A percentile compares a stretch with the other conserved stretches of the same genome.
phyloP scores from a whole-genome alignment of 768 basidiomycete genomes.

The Tephrocybe sp. region DNA sequence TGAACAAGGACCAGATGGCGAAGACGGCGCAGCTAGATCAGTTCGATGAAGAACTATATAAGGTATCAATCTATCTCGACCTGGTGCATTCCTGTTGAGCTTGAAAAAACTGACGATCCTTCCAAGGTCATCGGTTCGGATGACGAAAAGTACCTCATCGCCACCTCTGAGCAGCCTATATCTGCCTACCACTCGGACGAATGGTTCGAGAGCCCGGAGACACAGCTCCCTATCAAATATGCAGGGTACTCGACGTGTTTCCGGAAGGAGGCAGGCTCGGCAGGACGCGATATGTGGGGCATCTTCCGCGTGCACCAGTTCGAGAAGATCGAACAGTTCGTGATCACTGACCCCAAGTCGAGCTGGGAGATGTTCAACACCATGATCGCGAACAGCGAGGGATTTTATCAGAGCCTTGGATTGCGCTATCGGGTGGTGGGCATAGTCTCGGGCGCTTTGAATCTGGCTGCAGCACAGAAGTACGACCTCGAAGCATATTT shows the following conservation, averaged over 20 bases:
- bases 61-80: slow-evolving; percentile 55
- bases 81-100: neutral
- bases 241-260: slow-evolving; percentile 95
- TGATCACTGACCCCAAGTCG: slow-evolving; percentile 90
- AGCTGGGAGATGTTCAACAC: slow-evolving; percentile 93
- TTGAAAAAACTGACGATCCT: too few species aligned
- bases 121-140: slow-evolving; percentile 78
- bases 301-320: slow-evolving; percentile 99
- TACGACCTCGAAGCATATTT: slow-evolving; percentile 99
- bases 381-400: slow-evolving; percentile 90
- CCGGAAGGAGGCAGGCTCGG: slow-evolving; percentile 97
- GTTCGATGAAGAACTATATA: slow-evolving; percentile 98
- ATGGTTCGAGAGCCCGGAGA: slow-evolving; percentile 94
- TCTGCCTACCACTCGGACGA: slow-evolving; percentile 95
- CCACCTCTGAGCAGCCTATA: slow-evolving; percentile 98
- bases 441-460: slow-evolving; percentile 95
- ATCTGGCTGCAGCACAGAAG: slow-evolving; percentile 96
- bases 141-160: slow-evolving; percentile 98
- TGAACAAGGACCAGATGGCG: slow-evolving; percentile 96
- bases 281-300: slow-evolving; percentile 98
- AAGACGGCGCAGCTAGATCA: slow-evolving; percentile 98
- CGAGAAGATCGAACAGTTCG: slow-evolving; percentile 98
- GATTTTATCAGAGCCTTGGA: slow-evolving; percentile 93
- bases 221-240: slow-evolving; percentile 89
- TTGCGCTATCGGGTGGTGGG: slow-evolving; percentile 90